These are phyloP conservation scores for Arctium lappa DNA, from an alignment of 129 eudicot species.

Conservation along the genomic window DNA sequence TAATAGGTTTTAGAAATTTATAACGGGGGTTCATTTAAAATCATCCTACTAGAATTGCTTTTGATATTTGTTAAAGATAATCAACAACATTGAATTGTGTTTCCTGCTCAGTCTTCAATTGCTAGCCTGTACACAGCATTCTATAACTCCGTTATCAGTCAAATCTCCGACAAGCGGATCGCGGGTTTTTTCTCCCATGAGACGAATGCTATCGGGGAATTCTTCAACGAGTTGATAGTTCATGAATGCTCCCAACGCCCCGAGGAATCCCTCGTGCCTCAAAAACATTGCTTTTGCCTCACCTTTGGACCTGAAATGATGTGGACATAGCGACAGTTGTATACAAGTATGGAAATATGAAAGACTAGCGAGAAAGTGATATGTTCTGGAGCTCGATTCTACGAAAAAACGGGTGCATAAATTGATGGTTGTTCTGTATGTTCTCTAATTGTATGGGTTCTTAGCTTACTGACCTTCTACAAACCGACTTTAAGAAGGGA, in stretches of 20 bases:
- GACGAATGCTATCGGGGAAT: constrained; percentile 21
- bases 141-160: constrained; percentile 37
- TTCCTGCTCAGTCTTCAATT: constrained; percentile 15
- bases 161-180: constrained; percentile 21
- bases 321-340: not conserved
- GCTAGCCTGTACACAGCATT: constrained; percentile 36
- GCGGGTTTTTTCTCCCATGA: constrained; percentile 14
- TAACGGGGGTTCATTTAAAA: not conserved
- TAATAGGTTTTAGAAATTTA: not conserved
- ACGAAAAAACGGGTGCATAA: not conserved
- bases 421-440: too few relatives aligned
- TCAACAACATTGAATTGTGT: constrained; percentile 18
- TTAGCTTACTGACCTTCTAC: not conserved
- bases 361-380: not conserved
- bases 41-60: not conserved
- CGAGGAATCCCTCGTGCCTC: constrained; percentile 89
- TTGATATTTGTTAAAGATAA: not conserved
- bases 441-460: too few relatives aligned
- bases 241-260: constrained; percentile 86
- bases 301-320: constrained; percentile 76
- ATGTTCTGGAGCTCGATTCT: not conserved
- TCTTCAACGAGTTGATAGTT: constrained; percentile 53
- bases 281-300: constrained; percentile 92
- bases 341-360: not conserved
- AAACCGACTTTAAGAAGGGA: too few relatives aligned